A percentile compares a stretch with the other conserved stretches of the same genome.
Evolutionary conservation across 768 basidiomycete genomes (phyloP).

Genomic region (Artomyces pyxidatus): DNA sequence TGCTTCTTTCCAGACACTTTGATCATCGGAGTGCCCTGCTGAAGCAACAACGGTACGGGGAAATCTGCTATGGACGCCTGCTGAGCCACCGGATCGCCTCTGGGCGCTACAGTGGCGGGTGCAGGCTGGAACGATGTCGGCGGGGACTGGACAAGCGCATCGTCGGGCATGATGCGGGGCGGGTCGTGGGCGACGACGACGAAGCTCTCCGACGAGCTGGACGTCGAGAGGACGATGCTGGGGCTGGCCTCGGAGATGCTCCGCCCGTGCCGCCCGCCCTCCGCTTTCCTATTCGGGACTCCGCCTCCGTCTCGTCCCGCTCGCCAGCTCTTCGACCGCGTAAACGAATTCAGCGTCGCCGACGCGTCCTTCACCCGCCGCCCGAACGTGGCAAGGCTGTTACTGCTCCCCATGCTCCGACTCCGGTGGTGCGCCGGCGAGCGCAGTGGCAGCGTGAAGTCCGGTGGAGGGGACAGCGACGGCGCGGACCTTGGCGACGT

Average conservation of each 20-base stretch:
- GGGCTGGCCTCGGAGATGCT: constrained; percentile 6
- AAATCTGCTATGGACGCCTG: constrained; percentile 25
- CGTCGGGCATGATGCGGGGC: background rate
- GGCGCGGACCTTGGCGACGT: constrained; percentile 4
- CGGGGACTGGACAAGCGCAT: background rate
- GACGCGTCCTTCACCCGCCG: constrained; percentile 6
- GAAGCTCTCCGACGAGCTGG: constrained; percentile 1
- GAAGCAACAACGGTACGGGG: constrained; percentile 48
- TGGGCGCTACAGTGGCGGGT: background rate
- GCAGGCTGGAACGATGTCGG: background rate
- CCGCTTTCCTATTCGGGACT: constrained; percentile 10
- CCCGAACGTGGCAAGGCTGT: constrained; percentile 3
- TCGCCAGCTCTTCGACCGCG: background rate
- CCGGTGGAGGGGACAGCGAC: constrained; percentile 8
- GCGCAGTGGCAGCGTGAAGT: constrained; percentile 10
- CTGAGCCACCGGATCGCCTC: background rate
- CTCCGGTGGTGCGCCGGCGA: constrained; percentile 5
- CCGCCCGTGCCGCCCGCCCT: background rate
- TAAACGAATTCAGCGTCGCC: background rate
- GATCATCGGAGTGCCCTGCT: constrained; percentile 64
- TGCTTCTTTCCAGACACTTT: constrained; percentile 78
- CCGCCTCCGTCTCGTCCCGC: background rate
- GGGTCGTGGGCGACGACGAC: background rate
- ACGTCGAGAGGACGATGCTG: background rate
- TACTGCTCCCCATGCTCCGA: constrained; percentile 2